Percentiles rank a stretch among this genome's conserved stretches.
These are phyloP conservation scores for Geotrichum aggregatum DNA, from an alignment of 1,139 yeast genomes.

Conservation along the genomic window DNA sequence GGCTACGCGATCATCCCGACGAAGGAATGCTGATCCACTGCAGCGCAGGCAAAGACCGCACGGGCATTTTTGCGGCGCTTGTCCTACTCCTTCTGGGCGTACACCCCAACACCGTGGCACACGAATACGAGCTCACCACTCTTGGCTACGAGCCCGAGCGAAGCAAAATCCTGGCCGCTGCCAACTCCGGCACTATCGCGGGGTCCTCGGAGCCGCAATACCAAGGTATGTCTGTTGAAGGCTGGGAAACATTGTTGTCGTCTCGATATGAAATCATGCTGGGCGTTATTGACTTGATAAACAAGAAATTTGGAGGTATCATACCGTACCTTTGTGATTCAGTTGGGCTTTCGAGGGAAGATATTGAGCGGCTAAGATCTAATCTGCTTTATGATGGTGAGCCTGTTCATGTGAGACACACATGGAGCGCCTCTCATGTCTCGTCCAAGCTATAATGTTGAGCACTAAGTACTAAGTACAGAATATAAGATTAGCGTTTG, in stretches of 20 bases:
- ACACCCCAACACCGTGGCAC: conserved; percentile 59
- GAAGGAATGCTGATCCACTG: conserved; percentile 65
- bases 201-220: neutral
- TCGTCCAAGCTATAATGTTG: no score
- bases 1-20: conserved; percentile 50
- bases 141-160: conserved; percentile 43
- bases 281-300: conserved; percentile 51
- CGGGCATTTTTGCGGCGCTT: conserved; percentile 71
- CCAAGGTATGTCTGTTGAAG: conserved; percentile 34
- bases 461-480: no score
- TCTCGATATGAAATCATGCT: conserved; percentile 73
- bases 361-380: conserved; percentile 48
- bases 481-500: no score
- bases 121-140: conserved; percentile 71
- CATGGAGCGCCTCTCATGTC: neutral
- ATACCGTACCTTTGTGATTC: conserved; percentile 47
- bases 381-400: conserved; percentile 37
- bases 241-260: conserved; percentile 56
- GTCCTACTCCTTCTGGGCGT: conserved; percentile 61
- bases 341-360: conserved; percentile 49
- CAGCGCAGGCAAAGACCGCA: conserved; percentile 84
- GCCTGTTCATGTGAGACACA: conserved; percentile 8
- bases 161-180: conserved; percentile 24
- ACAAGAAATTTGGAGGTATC: conserved; percentile 54
- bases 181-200: conserved; percentile 5